Evolutionary conservation across 1,139 yeast genomes (phyloP).

Genomic region (Debaryomyces coudertii): DNA sequence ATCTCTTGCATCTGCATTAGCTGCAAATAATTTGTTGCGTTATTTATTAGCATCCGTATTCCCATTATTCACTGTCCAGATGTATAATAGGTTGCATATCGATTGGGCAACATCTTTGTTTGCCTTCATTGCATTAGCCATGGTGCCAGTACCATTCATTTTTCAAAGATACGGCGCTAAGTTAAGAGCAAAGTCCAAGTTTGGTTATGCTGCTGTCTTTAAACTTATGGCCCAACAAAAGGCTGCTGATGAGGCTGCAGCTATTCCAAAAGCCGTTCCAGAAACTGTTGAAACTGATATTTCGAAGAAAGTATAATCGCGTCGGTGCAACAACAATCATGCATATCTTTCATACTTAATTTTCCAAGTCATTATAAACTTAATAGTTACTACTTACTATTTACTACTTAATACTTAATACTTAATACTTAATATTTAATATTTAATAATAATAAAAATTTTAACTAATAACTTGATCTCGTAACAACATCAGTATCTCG

Average conservation of each 20-base stretch:
- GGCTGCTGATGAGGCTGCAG: slow-evolving; percentile 15
- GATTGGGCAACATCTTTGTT: slow-evolving; percentile 44
- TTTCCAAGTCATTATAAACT: too few relatives aligned
- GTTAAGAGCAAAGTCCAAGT: slow-evolving; percentile 57
- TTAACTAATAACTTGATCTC: too few relatives aligned
- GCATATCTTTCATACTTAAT: neutral
- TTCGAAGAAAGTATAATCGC: neutral
- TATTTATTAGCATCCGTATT: slow-evolving; percentile 66
- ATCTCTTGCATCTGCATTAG: slow-evolving; percentile 73
- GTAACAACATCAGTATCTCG: too few relatives aligned
- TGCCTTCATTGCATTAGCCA: slow-evolving; percentile 37
- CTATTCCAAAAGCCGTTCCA: neutral
- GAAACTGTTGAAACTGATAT: slow-evolving; percentile 10
- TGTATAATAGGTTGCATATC: slow-evolving; percentile 42
- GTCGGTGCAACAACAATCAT: neutral
- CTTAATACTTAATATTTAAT: too few relatives aligned
- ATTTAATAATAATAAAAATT: too few relatives aligned
- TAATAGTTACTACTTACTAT: too few relatives aligned
- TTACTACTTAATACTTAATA: too few relatives aligned
- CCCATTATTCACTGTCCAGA: slow-evolving; percentile 50
- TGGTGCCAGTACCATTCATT: slow-evolving; percentile 43
- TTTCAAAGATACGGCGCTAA: slow-evolving; percentile 59
- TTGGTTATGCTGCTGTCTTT: slow-evolving; percentile 58
- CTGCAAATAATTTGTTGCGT: slow-evolving; percentile 76
- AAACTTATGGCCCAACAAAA: slow-evolving; percentile 32